A percentile compares a stretch with the other conserved stretches of the same genome.
Conservation (phyloP, 2,329 filamentous ascomycete genomes). For the Dactylonectria macrodidyma region DNA sequence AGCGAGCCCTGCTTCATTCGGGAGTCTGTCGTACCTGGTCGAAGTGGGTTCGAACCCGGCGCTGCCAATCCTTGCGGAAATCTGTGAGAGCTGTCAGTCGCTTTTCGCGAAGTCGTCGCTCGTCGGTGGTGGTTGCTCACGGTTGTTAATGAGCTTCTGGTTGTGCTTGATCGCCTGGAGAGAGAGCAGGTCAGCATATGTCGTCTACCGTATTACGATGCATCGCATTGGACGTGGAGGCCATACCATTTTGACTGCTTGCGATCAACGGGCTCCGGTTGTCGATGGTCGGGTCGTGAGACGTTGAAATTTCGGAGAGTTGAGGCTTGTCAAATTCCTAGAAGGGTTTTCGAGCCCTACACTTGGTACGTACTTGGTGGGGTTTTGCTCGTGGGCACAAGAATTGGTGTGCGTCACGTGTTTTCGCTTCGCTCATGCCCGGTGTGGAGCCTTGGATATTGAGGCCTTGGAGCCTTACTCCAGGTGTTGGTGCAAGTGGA, state of each 20-base stretch:
- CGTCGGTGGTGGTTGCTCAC: slow-evolving; percentile 67
- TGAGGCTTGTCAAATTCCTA: slow-evolving; percentile 58
- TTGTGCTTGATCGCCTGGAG: slow-evolving; percentile 98
- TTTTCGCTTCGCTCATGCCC: slow-evolving; percentile 13
- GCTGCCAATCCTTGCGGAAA: slow-evolving; percentile 99
- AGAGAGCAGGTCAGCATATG: slow-evolving; percentile 51
- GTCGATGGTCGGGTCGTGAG: slow-evolving; percentile 59
- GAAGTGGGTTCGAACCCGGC: slow-evolving; percentile 98
- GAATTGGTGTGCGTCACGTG: slow-evolving; percentile 46
- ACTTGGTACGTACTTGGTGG: slow-evolving; percentile 53
- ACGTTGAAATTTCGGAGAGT: slow-evolving; percentile 57
- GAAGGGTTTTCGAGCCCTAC: slow-evolving; percentile 62
- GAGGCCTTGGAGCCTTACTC: slow-evolving; percentile 14
- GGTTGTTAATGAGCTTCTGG: slow-evolving; percentile 97
- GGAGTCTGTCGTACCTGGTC: slow-evolving; percentile 84
- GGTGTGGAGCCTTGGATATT: neutral
- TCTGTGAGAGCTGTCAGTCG: slow-evolving; percentile 71
- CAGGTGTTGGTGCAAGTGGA: neutral
- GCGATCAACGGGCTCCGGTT: slow-evolving; percentile 64
- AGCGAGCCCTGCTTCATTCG: slow-evolving; percentile 35
- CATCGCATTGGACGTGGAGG: slow-evolving; percentile 41
- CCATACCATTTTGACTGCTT: slow-evolving; percentile 69
- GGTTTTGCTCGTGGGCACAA: slow-evolving; percentile 38
- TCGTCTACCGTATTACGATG: slow-evolving; percentile 34
- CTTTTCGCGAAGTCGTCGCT: slow-evolving; percentile 48